Evolutionary conservation across 2,329 filamentous ascomycete genomes (phyloP).

Genomic region (Periconia sp.): DNA sequence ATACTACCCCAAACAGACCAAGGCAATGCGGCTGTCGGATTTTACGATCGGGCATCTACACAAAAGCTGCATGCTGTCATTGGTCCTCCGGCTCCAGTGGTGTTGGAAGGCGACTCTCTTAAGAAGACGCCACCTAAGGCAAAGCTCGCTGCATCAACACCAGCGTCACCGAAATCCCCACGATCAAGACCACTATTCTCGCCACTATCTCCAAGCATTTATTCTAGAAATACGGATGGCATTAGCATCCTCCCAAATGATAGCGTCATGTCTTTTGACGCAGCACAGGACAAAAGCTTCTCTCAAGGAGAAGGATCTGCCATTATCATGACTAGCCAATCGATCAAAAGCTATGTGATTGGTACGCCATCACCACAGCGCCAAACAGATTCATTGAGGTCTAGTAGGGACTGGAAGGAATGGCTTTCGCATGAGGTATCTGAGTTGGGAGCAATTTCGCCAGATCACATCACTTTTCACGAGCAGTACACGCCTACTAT

Average conservation of each 20-base stretch:
- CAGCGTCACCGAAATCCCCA: conserved; percentile 14
- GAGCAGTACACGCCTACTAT: conserved; percentile 22
- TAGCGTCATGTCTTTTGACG: conserved; percentile 37
- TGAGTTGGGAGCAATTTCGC: conserved; percentile 35
- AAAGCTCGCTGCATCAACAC: neutral
- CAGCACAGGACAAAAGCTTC: conserved; percentile 8
- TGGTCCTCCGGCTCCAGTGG: neutral
- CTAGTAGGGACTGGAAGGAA: conserved; percentile 53
- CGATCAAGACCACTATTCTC: conserved; percentile 20
- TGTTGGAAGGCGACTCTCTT: conserved; percentile 7
- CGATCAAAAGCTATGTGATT: conserved; percentile 51
- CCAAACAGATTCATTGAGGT: conserved; percentile 27
- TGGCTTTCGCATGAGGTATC: conserved; percentile 55
- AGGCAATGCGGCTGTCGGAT: no score
- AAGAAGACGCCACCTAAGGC: neutral
- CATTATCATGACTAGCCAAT: conserved; percentile 51
- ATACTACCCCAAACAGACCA: no score
- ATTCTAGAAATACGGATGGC: conserved; percentile 52
- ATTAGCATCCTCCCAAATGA: conserved; percentile 42
- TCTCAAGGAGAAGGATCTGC: conserved; percentile 40
- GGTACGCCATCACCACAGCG: conserved; percentile 36
- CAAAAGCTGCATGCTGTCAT: no score
- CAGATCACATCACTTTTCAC: conserved; percentile 34
- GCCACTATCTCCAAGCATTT: conserved; percentile 54
- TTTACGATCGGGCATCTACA: no score